Evolutionary conservation across 1,139 yeast genomes (phyloP).

Genomic region (Lodderomyces metapsilosis): DNA sequence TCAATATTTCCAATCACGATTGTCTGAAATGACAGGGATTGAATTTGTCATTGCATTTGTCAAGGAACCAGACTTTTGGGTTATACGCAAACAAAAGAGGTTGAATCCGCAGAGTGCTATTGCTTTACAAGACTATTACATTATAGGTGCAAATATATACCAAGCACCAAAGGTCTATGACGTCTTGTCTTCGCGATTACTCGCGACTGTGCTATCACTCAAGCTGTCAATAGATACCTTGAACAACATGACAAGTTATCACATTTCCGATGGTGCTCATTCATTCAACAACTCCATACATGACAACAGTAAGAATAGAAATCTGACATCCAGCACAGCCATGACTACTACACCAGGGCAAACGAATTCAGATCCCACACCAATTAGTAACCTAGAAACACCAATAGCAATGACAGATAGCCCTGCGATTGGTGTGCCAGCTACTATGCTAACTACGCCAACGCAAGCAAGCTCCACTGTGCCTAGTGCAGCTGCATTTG

Average conservation of each 20-base stretch:
- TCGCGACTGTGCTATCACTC: constrained; percentile 37
- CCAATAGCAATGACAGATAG: constrained; percentile 21
- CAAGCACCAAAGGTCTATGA: constrained; percentile 70
- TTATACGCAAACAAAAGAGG: constrained; percentile 78
- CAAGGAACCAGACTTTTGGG: constrained; percentile 91
- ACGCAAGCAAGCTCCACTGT: constrained; percentile 12
- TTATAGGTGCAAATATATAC: constrained; percentile 88
- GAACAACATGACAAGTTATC: constrained; percentile 35
- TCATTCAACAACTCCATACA: constrained; percentile 21
- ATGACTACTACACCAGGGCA: constrained; percentile 7
- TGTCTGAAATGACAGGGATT: constrained; percentile 77
- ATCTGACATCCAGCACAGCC: not conserved
- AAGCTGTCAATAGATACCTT: constrained; percentile 36
- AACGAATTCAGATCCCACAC: constrained; percentile 13
- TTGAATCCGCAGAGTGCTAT: constrained; percentile 43
- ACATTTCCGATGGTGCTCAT: constrained; percentile 39
- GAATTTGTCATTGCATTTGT: constrained; percentile 77
- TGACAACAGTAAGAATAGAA: constrained; percentile 10
- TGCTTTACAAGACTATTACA: constrained; percentile 70
- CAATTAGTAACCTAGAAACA: constrained; percentile 16
- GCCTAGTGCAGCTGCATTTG: constrained; percentile 29
- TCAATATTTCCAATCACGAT: constrained; percentile 50
- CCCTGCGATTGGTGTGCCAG: constrained; percentile 18
- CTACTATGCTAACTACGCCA: constrained; percentile 8
- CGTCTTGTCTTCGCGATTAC: constrained; percentile 36